Percentiles rank a stretch among this genome's conserved stretches.
These are phyloP conservation scores for Colletotrichum somersetense DNA, from an alignment of 2,329 filamentous ascomycete genomes.

Conservation along the genomic window DNA sequence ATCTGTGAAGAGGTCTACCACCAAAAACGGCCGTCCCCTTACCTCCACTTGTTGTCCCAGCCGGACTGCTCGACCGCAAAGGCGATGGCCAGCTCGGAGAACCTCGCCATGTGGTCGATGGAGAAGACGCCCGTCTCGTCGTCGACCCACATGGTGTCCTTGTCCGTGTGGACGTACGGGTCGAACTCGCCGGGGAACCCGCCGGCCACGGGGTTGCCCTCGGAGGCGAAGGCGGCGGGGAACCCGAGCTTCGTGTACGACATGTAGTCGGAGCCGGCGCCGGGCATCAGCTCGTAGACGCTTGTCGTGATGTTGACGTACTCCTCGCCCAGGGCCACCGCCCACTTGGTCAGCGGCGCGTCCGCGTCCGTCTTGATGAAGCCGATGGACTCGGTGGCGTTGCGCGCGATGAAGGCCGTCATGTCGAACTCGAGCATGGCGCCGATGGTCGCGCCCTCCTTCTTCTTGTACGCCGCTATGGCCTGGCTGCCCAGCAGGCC, in stretches of 20 bases:
- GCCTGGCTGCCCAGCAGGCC: conserved; percentile 73
- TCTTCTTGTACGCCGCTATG: conserved; percentile 76
- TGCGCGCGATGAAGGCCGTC: conserved; percentile 54
- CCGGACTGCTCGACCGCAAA: conserved; percentile 56
- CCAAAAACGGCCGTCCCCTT: neutral
- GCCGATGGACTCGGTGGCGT: conserved; percentile 55
- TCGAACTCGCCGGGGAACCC: conserved; percentile 52
- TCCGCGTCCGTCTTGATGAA: conserved; percentile 55
- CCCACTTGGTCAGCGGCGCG: conserved; percentile 53
- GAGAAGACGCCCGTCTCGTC: conserved; percentile 55
- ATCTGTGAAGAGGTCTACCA: neutral
- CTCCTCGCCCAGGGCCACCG: conserved; percentile 50
- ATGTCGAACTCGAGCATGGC: conserved; percentile 77
- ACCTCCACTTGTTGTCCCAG: conserved; percentile 56
- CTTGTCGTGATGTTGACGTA: conserved; percentile 53
- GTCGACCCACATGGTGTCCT: conserved; percentile 55
- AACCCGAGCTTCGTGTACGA: conserved; percentile 55
- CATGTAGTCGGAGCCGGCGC: conserved; percentile 58
- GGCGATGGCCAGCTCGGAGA: conserved; percentile 55
- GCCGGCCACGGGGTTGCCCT: conserved; percentile 53
- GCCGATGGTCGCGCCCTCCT: conserved; percentile 71
- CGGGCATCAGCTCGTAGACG: conserved; percentile 49
- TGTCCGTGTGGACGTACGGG: conserved; percentile 53
- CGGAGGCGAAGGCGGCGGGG: conserved; percentile 54
- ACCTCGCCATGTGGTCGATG: conserved; percentile 56